Percentiles rank a stretch among this genome's conserved stretches.
Evolutionary conservation across 2,329 filamentous ascomycete genomes (phyloP).

Genomic region (Stromatinia cepivora): DNA sequence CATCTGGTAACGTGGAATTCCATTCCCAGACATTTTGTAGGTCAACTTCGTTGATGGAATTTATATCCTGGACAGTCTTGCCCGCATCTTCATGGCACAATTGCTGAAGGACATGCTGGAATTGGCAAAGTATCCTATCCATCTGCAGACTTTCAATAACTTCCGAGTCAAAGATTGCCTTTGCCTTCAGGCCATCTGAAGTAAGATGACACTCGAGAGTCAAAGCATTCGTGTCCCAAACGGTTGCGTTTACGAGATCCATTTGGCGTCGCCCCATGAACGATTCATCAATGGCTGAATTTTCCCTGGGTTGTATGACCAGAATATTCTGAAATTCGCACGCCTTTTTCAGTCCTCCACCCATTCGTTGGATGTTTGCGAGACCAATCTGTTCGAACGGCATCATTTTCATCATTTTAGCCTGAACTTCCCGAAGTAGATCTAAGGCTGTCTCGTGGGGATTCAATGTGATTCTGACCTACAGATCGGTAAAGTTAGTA

Average conservation of each 20-base stretch:
- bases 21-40: constrained; percentile 22
- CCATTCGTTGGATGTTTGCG: constrained; percentile 30
- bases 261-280: constrained; percentile 6
- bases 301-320: constrained; percentile 28
- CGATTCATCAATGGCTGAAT: background rate
- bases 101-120: constrained; percentile 6
- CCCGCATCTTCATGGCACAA: background rate
- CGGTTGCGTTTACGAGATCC: background rate
- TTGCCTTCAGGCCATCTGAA: background rate
- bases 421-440: constrained; percentile 10
- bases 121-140: constrained; percentile 15
- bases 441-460: background rate
- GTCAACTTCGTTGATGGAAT: constrained; percentile 22
- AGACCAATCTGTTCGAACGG: constrained; percentile 50
- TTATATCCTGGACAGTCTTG: constrained; percentile 1
- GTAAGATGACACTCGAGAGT: constrained; percentile 12
- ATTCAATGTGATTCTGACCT: constrained; percentile 11
- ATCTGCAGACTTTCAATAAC: background rate
- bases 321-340: constrained; percentile 33
- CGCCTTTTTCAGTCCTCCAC: constrained; percentile 24
- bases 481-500: background rate
- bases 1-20: constrained; percentile 27
- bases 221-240: constrained; percentile 12
- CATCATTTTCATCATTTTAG: constrained; percentile 38
- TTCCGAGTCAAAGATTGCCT: constrained; percentile 16